phyloP scores from a whole-genome alignment of 257 asterid genomes.

The Oldenlandia corymbosa region DNA sequence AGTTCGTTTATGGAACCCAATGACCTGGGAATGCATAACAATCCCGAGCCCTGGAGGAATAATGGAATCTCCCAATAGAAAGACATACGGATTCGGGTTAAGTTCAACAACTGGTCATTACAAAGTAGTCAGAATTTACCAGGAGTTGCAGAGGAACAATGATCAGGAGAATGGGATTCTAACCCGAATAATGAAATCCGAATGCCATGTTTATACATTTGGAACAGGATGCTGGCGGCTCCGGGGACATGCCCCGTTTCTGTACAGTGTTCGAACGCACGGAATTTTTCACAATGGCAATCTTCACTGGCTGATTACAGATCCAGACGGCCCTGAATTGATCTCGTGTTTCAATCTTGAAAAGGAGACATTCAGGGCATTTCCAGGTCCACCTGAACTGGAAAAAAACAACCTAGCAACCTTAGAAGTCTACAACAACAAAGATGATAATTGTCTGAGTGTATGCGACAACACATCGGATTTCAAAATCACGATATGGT shows the following conservation, averaged over 20 bases:
- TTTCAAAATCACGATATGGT: conserved; percentile 35
- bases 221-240: conserved; percentile 28
- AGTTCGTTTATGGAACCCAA: conserved; percentile 31
- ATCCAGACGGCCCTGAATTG: conserved; percentile 25
- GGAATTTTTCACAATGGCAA: conserved; percentile 29
- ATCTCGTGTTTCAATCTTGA: conserved; percentile 44
- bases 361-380: conserved; percentile 31
- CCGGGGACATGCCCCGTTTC: conserved; percentile 18
- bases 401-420: conserved; percentile 20
- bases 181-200: conserved; percentile 13
- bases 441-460: conserved; percentile 21
- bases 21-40: conserved; percentile 20
- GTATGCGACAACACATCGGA: conserved; percentile 35
- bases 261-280: conserved; percentile 13
- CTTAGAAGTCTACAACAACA: conserved; percentile 29
- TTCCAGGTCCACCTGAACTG: conserved; percentile 25
- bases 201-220: conserved; percentile 37
- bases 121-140: conserved; percentile 39
- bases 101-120: conserved; percentile 18
- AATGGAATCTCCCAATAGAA: conserved; percentile 7
- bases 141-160: conserved; percentile 1
- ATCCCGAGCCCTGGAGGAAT: conserved; percentile 16
- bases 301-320: conserved; percentile 43
- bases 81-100: conserved; percentile 31
- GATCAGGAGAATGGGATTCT: too few species aligned